Conservation (phyloP, 139 green algal genomes). For the Pleodorina starrii region DNA sequence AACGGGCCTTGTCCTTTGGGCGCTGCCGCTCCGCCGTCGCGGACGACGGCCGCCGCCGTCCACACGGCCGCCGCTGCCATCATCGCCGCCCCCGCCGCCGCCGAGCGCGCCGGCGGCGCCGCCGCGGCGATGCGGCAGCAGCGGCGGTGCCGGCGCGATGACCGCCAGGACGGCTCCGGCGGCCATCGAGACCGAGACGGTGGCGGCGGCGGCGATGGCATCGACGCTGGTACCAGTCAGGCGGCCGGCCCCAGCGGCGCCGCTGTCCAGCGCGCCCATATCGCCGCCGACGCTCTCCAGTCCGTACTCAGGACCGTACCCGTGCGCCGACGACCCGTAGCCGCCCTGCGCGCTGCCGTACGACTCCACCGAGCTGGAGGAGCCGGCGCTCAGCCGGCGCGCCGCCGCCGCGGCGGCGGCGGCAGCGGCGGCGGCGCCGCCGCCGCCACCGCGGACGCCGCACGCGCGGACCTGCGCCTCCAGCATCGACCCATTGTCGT, state of each 20-base stretch:
- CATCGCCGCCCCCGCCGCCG: neutral
- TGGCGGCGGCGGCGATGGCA: neutral
- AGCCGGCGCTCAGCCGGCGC: neutral
- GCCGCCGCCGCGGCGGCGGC: neutral
- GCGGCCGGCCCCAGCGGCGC: neutral
- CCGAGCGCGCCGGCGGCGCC: neutral
- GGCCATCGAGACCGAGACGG: too few species aligned
- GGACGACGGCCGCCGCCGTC: neutral
- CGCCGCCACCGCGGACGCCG: neutral
- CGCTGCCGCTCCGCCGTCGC: too few species aligned
- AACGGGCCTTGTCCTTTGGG: too few species aligned
- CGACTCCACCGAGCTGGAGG: neutral
- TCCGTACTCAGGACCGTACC: constrained; percentile 40
- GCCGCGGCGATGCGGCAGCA: too few species aligned
- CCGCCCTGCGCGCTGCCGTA: constrained; percentile 12
- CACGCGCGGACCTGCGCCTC: neutral
- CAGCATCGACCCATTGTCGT: neutral
- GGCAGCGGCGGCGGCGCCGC: neutral
- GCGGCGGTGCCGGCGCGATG: too few species aligned
- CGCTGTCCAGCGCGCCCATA: constrained; percentile 1
- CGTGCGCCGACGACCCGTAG: neutral
- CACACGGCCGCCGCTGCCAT: neutral
- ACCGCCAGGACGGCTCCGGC: too few species aligned
- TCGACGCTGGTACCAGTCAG: too few species aligned
- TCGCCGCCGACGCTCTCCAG: constrained; percentile 20